These are phyloP conservation scores for Xylaria sp. DNA, from an alignment of 2,329 filamentous ascomycete genomes.

Conservation along the genomic window DNA sequence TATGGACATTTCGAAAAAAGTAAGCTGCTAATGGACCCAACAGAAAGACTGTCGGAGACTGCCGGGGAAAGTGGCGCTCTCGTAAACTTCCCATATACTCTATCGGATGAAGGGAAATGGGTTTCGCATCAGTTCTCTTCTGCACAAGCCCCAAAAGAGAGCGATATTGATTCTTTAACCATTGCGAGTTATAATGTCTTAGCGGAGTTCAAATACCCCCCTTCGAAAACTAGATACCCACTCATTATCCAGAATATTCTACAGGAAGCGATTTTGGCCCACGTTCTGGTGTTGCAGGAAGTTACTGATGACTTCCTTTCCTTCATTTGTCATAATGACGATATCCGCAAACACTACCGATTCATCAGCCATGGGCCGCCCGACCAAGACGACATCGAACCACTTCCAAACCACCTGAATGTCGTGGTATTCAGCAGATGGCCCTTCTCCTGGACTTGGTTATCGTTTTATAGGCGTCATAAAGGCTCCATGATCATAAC, in stretches of 20 bases:
- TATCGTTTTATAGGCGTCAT: conserved; percentile 65
- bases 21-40: not conserved
- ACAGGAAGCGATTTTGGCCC: conserved; percentile 54
- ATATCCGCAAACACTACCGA: conserved; percentile 61
- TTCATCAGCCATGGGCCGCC: conserved; percentile 69
- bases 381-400: conserved; percentile 59
- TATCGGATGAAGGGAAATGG: conserved; percentile 40
- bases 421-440: conserved; percentile 67
- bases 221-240: conserved; percentile 55
- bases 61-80: conserved; percentile 4
- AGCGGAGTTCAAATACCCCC: conserved; percentile 61
- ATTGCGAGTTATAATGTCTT: conserved; percentile 65
- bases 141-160: conserved; percentile 3
- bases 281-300: conserved; percentile 68
- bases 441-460: conserved; percentile 64
- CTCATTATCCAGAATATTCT: conserved; percentile 58
- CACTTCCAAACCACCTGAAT: conserved; percentile 69
- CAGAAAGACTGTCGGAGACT: conserved; percentile 3
- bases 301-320: conserved; percentile 72
- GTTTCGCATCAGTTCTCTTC: conserved; percentile 21
- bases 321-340: conserved; percentile 59
- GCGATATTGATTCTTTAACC: conserved; percentile 39
- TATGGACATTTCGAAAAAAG: conserved; percentile 36
- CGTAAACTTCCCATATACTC: conserved; percentile 38
- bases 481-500: conserved; percentile 65